Evolutionary conservation across 2,329 filamentous ascomycete genomes (phyloP).

Genomic region (Fonsecaea monophora): DNA sequence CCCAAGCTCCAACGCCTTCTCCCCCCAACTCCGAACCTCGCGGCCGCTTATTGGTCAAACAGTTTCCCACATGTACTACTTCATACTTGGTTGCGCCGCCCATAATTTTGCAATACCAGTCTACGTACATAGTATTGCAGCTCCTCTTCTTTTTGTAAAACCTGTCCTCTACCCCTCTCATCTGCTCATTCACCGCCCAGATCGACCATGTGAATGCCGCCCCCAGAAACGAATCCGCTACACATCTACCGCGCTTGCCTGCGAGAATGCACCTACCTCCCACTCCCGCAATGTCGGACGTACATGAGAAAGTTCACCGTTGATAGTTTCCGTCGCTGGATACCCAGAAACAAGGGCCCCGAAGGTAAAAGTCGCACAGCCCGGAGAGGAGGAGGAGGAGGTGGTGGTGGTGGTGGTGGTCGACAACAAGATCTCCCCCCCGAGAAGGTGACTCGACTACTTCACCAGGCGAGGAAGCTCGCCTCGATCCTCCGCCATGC

Average conservation of each 20-base stretch:
- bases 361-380: slow-evolving; percentile 34
- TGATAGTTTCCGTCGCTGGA: slow-evolving; percentile 55
- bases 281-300: slow-evolving; percentile 60
- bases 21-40: neutral
- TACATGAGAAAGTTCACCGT: slow-evolving; percentile 59
- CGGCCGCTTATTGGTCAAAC: neutral
- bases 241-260: slow-evolving; percentile 64
- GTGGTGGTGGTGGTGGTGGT: neutral
- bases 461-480: slow-evolving; percentile 44
- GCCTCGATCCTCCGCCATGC: slow-evolving; percentile 58
- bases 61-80: neutral
- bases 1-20: neutral
- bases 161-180: neutral
- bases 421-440: slow-evolving; percentile 34
- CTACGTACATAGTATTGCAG: neutral
- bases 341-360: slow-evolving; percentile 24
- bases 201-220: slow-evolving; percentile 19
- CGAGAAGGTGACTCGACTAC: slow-evolving; percentile 21
- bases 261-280: slow-evolving; percentile 66
- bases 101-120: no score
- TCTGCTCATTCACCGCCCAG: neutral
- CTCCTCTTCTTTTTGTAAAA: neutral
- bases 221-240: slow-evolving; percentile 40
- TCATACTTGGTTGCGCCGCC: no score
- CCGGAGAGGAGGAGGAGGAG: slow-evolving; percentile 23